phyloP scores from a whole-genome alignment of 2,329 filamentous ascomycete species.

The Claviceps quebecensis region DNA sequence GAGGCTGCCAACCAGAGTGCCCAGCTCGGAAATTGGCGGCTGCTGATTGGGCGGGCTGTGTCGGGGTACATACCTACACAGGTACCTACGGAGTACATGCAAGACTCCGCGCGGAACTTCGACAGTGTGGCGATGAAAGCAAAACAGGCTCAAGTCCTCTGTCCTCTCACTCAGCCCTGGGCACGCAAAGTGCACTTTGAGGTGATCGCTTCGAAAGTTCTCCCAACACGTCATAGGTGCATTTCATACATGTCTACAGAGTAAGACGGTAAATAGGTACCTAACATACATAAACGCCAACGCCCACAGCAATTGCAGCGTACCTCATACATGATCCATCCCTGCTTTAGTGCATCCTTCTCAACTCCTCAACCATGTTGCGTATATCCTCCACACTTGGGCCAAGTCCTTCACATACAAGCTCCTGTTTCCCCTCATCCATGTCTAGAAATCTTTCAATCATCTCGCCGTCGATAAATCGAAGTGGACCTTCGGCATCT shows the following conservation, averaged over 20 bases:
- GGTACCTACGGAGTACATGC: no score
- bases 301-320: neutral
- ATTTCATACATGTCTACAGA: neutral
- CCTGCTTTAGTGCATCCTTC: conserved; percentile 38
- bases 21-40: conserved; percentile 33
- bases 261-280: neutral
- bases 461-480: conserved; percentile 87
- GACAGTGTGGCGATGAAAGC: no score
- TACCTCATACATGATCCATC: neutral
- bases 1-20: conserved; percentile 22
- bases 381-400: conserved; percentile 50
- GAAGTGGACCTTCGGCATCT: conserved; percentile 62
- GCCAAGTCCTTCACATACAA: conserved; percentile 40
- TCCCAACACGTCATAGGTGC: no score
- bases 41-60: conserved; percentile 26
- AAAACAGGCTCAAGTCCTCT: no score
- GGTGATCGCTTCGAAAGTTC: no score
- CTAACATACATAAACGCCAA: neutral
- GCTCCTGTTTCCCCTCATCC: conserved; percentile 40
- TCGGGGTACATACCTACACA: no score
- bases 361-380: conserved; percentile 47
- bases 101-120: no score
- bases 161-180: no score
- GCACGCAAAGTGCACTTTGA: no score
- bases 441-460: conserved; percentile 73